Conservation (phyloP, 2,329 filamentous ascomycete genomes). For the Calonectria honghensis region DNA sequence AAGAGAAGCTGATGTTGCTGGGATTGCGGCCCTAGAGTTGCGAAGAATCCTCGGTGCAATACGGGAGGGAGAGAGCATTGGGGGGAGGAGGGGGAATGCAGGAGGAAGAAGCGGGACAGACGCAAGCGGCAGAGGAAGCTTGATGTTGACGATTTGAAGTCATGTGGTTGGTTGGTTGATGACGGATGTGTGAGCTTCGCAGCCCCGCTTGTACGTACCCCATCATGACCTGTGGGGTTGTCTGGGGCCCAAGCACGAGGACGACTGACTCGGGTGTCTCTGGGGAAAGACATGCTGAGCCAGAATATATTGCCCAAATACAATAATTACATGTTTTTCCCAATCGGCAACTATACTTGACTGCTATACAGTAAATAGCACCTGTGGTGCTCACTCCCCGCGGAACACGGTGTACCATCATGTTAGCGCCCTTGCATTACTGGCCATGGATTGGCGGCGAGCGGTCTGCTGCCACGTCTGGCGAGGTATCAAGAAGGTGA, state of each 20-base stretch:
- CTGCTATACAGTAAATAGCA: background rate
- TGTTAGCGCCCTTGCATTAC: background rate
- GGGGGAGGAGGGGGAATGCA: conserved; percentile 30
- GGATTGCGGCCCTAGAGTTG: conserved; percentile 40
- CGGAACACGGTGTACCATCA: background rate
- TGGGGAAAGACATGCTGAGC: background rate
- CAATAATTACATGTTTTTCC: background rate
- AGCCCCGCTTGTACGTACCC: conserved; percentile 38
- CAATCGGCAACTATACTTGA: background rate
- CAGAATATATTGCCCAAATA: background rate
- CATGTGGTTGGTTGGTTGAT: conserved; percentile 47
- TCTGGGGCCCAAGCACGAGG: background rate
- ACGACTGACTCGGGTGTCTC: background rate
- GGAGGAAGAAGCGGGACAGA: conserved; percentile 33
- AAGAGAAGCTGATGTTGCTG: conserved; percentile 17
- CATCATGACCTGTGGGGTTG: conserved; percentile 38
- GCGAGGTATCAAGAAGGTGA: background rate
- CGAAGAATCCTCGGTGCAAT: conserved; percentile 43
- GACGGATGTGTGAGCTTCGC: conserved; percentile 28
- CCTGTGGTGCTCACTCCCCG: background rate
- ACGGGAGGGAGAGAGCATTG: conserved; percentile 50
- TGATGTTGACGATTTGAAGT: conserved; percentile 41
- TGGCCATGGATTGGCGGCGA: background rate
- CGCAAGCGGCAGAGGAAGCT: conserved; percentile 42
- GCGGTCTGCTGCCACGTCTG: background rate